Percentiles rank a stretch among this genome's conserved stretches.
Evolutionary conservation across 2,329 filamentous ascomycete species (phyloP).

Genomic region (Colletotrichum musae): DNA sequence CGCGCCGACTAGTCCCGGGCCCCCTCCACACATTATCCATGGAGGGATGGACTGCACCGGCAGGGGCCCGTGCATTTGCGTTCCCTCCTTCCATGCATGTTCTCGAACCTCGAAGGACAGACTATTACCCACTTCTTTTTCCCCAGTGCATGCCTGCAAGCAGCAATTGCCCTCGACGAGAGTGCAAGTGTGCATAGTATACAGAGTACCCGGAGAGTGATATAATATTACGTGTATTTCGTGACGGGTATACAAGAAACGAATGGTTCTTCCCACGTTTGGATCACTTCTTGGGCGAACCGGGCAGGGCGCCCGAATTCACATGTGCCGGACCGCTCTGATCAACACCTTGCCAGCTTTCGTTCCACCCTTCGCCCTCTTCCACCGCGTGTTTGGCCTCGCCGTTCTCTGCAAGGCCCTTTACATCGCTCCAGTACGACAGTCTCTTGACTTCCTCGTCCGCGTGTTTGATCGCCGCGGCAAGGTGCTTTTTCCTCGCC

Average conservation of each 20-base stretch:
- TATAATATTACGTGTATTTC: conserved; percentile 9
- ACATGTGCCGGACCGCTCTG: conserved; percentile 64
- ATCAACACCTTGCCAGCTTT: conserved; percentile 67
- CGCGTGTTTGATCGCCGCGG: conserved; percentile 80
- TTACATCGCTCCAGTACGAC: conserved; percentile 91
- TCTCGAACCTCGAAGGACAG: conserved; percentile 5
- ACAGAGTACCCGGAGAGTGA: not conserved
- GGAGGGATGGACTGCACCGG: not conserved
- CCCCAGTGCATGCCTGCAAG: not conserved
- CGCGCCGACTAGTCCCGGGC: conserved; percentile 36
- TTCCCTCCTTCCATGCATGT: too few species aligned
- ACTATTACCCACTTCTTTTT: not conserved
- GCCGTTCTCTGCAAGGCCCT: conserved; percentile 73
- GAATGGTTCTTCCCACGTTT: conserved; percentile 5
- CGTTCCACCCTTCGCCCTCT: conserved; percentile 58
- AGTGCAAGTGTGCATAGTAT: not conserved
- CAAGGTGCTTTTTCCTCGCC: conserved; percentile 75
- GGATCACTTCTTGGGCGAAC: conserved; percentile 24
- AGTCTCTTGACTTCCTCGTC: conserved; percentile 85
- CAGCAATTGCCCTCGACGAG: not conserved
- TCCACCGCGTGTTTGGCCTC: conserved; percentile 62
- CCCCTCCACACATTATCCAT: not conserved
- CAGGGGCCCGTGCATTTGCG: not conserved
- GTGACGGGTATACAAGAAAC: conserved; percentile 43
- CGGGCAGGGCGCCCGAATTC: conserved; percentile 42